Conservation (phyloP, 805 yeast genomes). For the Candida easanensis region DNA sequence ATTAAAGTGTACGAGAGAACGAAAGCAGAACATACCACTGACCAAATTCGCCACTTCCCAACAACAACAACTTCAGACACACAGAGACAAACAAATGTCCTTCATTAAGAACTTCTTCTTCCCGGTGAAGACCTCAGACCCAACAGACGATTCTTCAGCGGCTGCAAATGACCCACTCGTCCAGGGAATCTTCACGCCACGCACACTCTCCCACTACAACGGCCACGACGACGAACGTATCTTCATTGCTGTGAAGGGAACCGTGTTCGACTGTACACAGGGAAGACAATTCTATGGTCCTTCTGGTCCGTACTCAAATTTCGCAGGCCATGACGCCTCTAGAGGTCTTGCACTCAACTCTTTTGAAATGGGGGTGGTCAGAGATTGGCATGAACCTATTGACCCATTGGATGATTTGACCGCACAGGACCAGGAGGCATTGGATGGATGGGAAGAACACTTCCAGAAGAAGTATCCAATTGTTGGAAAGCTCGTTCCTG, state of each 20-base stretch:
- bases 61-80: too few relatives aligned
- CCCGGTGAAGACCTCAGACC: constrained; percentile 27
- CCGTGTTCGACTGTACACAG: constrained; percentile 76
- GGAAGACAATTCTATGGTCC: constrained; percentile 93
- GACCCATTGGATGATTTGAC: constrained; percentile 66
- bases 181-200: constrained; percentile 64
- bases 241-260: constrained; percentile 83
- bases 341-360: constrained; percentile 88
- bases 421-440: constrained; percentile 56
- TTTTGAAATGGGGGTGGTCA: constrained; percentile 66
- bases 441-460: constrained; percentile 83
- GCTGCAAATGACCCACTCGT: constrained; percentile 35
- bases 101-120: constrained; percentile 27
- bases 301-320: constrained; percentile 89
- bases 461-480: constrained; percentile 78
- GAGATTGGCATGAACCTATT: constrained; percentile 71
- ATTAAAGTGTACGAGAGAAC: too few relatives aligned
- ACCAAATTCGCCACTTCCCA: too few relatives aligned
- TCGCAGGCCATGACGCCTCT: constrained; percentile 95
- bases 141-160: constrained; percentile 14
- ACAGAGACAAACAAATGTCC: too few relatives aligned
- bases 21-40: too few relatives aligned
- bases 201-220: constrained; percentile 67
- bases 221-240: constrained; percentile 79
- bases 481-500: constrained; percentile 67